phyloP scores from a whole-genome alignment of 2,329 filamentous ascomycete genomes.

The Apiospora sp. region DNA sequence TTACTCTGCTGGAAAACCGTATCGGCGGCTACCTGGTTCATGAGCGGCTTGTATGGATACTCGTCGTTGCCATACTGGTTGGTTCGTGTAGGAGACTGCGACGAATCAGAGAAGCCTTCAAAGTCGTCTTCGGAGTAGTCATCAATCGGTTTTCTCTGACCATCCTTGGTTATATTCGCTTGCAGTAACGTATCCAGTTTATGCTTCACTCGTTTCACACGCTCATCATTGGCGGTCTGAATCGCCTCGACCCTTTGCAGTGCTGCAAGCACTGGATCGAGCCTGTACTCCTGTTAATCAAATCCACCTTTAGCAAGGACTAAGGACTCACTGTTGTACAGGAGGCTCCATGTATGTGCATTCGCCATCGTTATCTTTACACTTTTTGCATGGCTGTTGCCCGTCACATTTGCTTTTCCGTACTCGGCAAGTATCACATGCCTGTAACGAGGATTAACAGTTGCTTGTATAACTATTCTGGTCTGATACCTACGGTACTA shows the following conservation, averaged over 20 bases:
- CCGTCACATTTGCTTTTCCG: conserved; percentile 94
- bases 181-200: conserved; percentile 30
- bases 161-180: conserved; percentile 26
- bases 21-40: conserved; percentile 42
- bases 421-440: conserved; percentile 88
- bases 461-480: too few relatives aligned
- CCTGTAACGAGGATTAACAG: too few relatives aligned
- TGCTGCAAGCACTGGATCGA: conserved; percentile 68
- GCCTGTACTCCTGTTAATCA: conserved; percentile 47
- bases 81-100: conserved; percentile 30
- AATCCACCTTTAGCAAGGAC: neutral
- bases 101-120: too few relatives aligned
- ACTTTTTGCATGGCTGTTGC: conserved; percentile 83
- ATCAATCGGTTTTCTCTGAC: conserved; percentile 31
- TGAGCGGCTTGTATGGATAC: conserved; percentile 38
- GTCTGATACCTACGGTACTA: too few relatives aligned
- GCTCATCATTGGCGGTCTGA: conserved; percentile 25
- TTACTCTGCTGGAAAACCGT: conserved; percentile 45
- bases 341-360: too few relatives aligned
- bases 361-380: conserved; percentile 85
- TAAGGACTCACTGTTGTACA: conserved; percentile 82
- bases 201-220: conserved; percentile 49
- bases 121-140: conserved; percentile 37
- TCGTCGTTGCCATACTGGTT: conserved; percentile 32
- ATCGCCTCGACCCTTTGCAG: conserved; percentile 43